Evolutionary conservation across 305 asterid species (phyloP).

Genomic region (Solanum aculeatissimum): DNA sequence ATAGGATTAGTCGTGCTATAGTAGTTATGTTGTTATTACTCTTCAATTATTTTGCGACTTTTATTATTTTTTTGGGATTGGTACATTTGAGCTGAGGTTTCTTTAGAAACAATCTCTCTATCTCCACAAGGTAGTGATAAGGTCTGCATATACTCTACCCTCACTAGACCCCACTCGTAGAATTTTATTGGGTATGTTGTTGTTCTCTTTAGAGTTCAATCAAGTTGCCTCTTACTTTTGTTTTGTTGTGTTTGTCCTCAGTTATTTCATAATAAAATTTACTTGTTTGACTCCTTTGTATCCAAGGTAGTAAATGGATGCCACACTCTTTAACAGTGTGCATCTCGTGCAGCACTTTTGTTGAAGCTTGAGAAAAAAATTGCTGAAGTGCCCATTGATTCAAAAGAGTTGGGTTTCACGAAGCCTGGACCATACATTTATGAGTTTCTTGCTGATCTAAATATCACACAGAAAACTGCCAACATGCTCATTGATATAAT

Average conservation of each 20-base stretch:
- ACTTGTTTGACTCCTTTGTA: neutral
- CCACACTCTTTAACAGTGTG: constrained; percentile 1
- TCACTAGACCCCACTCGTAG: no score
- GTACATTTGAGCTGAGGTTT: no score
- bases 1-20: no score
- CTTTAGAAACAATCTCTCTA: no score
- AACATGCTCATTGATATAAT: constrained; percentile 58
- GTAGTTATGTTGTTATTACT: no score
- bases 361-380: constrained; percentile 86
- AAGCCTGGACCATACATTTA: constrained; percentile 89
- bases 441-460: constrained; percentile 79
- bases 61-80: no score
- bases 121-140: no score
- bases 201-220: neutral
- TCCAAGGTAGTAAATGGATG: neutral
- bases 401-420: constrained; percentile 91
- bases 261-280: neutral
- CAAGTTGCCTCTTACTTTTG: neutral
- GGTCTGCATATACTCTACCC: no score
- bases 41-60: no score
- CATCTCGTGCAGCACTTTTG: constrained; percentile 75
- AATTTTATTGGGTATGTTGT: no score
- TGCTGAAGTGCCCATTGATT: constrained; percentile 69
- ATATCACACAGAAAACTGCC: constrained; percentile 63
- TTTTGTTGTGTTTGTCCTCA: neutral